A percentile compares a stretch with the other conserved stretches of the same genome.
These are phyloP conservation scores for Aquilaria agallochum DNA, from an alignment of 441 rosid genomes.

Conservation along the genomic window DNA sequence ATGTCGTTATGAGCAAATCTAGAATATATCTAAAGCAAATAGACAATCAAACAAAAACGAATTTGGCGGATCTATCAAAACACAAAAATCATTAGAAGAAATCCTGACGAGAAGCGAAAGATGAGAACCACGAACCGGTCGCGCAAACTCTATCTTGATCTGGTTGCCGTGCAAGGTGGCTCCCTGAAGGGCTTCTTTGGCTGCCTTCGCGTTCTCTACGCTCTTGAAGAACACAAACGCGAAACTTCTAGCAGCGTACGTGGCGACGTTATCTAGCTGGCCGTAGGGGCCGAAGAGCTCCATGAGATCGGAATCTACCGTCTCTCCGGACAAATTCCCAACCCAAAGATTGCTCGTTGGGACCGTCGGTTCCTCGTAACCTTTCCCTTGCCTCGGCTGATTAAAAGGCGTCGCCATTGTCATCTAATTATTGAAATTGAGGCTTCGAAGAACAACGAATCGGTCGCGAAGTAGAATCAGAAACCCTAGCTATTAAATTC, in stretches of 20 bases:
- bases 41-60: too few species aligned
- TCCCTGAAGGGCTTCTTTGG: slow-evolving; percentile 75
- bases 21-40: too few species aligned
- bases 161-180: slow-evolving; percentile 42
- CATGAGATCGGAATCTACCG: slow-evolving; percentile 54
- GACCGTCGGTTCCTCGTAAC: slow-evolving; percentile 19
- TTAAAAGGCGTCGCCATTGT: slow-evolving; percentile 37
- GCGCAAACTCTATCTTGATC: slow-evolving; percentile 78
- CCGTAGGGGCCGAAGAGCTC: slow-evolving; percentile 56
- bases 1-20: too few species aligned
- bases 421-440: background rate
- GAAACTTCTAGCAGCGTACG: slow-evolving; percentile 59
- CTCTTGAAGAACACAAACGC: slow-evolving; percentile 73
- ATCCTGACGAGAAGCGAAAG: slow-evolving; percentile 20
- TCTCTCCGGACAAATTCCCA: slow-evolving; percentile 49
- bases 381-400: slow-evolving; percentile 17
- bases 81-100: background rate
- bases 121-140: slow-evolving; percentile 77
- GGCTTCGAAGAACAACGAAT: too few species aligned
- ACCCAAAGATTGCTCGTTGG: slow-evolving; percentile 58
- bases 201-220: slow-evolving; percentile 68
- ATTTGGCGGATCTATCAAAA: background rate
- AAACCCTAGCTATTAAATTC: too few species aligned
- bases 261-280: slow-evolving; percentile 54
- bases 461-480: too few species aligned